Base-by-base conservation (phyloP, 441 rosid species). In the Raphanus hybrid region DNA sequence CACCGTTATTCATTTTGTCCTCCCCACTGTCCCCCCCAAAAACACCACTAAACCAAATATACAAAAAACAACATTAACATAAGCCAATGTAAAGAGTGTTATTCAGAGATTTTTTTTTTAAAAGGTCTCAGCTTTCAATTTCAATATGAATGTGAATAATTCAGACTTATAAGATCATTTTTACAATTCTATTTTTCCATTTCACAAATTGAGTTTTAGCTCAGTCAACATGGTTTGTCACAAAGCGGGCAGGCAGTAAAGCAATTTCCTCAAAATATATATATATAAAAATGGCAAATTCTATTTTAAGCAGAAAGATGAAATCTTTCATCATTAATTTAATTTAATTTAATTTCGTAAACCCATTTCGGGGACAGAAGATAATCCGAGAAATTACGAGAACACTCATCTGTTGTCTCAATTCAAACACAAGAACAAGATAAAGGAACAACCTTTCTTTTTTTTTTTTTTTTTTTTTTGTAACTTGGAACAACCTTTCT, bases 1-100 rank as follows among this genome's bases (percentile, higher is more conserved):
- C 52, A 72, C 27, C 52, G 77, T 70, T 79, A 34, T 64, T 79
- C 74, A 70, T 75, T 55, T 78, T 64, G 52, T 43, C 50, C 50
- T 11, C 50, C 58, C 74, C 58, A 48, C 75, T 70, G 72, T 29
- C 18, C 8, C 5, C n/a, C 55, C 54, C 16, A 12, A 65, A 58
- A 59, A 48, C 10, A 48, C 35, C 35, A 69, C 8, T 23, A 10
- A n/a, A 27, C 4, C 27, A 12, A n/a, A 15, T 20, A 60, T 5
- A 48, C 16, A 20, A 23, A 67, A n/a, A 34, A 67, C 23, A 23
- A 58, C 7, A 62, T 23, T 6, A 62, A 16, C 55, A 71, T 57
- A 64, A 26, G 10, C 5, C 37, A 32, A 37, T 14, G 65, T n/a
- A 54, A 62, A 3, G 75, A 32, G 32, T n/a, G n/a, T n/a, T n/a